Conservation (phyloP, 306 rosid genomes). For the Abrus precatorius region DNA sequence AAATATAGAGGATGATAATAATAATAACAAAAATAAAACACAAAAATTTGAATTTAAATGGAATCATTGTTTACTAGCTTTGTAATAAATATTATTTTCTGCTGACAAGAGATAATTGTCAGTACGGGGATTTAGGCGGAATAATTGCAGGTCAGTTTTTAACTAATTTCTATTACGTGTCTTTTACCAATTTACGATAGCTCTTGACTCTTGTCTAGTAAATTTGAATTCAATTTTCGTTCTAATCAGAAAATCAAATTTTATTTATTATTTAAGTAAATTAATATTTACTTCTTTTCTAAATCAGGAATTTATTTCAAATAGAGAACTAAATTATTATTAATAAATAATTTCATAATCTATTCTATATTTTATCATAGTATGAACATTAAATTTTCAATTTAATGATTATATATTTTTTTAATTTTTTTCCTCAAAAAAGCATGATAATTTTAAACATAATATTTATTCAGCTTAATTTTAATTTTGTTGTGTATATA, state of each 20-base stretch:
- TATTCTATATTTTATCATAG: no score
- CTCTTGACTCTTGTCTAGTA: background rate
- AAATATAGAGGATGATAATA: background rate
- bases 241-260: background rate
- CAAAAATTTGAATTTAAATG: constrained; percentile 31
- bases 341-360: no score
- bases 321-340: no score
- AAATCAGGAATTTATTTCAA: no score
- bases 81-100: background rate
- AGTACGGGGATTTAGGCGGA: constrained; percentile 39
- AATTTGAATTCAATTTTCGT: background rate
- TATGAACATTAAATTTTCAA: no score
- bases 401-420: no score
- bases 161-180: constrained; percentile 23
- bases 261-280: no score
- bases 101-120: background rate
- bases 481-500: no score
- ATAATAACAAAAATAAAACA: background rate
- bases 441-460: no score
- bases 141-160: constrained; percentile 37
- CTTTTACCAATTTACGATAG: background rate
- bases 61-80: background rate
- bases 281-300: no score
- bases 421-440: no score
- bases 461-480: no score